phyloP scores from a whole-genome alignment of 441 rosid species.

The Pelargonium citronellum region DNA sequence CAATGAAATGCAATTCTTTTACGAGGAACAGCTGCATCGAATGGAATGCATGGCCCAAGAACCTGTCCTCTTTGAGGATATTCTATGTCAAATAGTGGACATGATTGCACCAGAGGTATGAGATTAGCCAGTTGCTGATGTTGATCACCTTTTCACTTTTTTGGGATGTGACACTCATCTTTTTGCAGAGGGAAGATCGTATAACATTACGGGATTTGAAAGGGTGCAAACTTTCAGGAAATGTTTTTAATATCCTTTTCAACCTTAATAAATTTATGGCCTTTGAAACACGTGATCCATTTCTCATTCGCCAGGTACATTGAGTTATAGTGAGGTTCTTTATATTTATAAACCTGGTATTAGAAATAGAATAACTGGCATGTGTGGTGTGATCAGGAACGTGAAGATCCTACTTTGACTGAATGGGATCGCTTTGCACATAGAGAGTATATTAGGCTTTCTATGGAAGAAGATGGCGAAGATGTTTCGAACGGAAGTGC shows the following conservation, averaged over 20 bases:
- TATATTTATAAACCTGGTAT: background rate
- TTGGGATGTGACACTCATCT: constrained; percentile 2
- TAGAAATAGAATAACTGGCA: background rate
- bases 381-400: constrained; percentile 31
- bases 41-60: constrained; percentile 66
- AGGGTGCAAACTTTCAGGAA: constrained; percentile 49
- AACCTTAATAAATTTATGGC: constrained; percentile 58
- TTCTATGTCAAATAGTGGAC: constrained; percentile 56
- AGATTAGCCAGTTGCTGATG: background rate
- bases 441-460: constrained; percentile 54
- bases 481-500: constrained; percentile 59
- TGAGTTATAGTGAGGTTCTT: constrained; percentile 1
- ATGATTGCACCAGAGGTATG: constrained; percentile 58
- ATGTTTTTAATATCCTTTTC: constrained; percentile 59
- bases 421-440: constrained; percentile 60
- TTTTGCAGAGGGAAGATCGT: constrained; percentile 47
- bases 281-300: constrained; percentile 56
- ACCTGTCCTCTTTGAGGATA: constrained; percentile 51
- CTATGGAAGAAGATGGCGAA: constrained; percentile 61
- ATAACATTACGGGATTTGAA: constrained; percentile 51
- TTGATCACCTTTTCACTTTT: background rate
- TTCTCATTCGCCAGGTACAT: constrained; percentile 49
- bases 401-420: constrained; percentile 48
- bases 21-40: constrained; percentile 60
- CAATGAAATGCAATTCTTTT: constrained; percentile 59